These are phyloP conservation scores for Acanthamoeba triangularis DNA, from an alignment of 208 protist genomes.

Conservation along the genomic window DNA sequence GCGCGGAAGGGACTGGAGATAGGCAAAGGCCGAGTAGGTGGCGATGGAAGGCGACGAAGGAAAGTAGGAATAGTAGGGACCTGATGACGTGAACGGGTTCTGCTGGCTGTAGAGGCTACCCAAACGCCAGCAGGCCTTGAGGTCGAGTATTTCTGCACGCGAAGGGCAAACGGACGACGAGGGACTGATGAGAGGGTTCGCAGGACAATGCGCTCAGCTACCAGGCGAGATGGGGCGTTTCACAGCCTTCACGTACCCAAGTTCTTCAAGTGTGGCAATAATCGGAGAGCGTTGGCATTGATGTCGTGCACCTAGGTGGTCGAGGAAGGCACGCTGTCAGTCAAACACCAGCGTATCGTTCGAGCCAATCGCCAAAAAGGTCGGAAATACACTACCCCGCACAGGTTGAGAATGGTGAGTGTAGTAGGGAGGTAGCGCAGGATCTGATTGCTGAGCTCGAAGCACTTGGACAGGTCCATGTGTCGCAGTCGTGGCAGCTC, in stretches of 20 bases:
- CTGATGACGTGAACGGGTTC: constrained; percentile 39
- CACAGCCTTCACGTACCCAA: neutral
- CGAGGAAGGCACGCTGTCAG: neutral
- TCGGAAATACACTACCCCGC: neutral
- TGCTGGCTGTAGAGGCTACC: constrained; percentile 23
- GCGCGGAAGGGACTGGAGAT: constrained; percentile 15
- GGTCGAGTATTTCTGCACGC: constrained; percentile 1
- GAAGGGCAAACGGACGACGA: neutral
- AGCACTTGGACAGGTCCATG: constrained; percentile 27
- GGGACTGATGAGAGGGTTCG: neutral
- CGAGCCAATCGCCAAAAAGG: neutral
- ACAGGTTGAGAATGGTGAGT: constrained; percentile 42
- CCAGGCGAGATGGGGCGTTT: neutral
- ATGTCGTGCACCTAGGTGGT: neutral
- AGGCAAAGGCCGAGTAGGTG: constrained; percentile 17
- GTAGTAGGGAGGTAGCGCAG: neutral
- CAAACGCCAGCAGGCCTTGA: constrained; percentile 7
- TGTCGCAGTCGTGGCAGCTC: constrained; percentile 18
- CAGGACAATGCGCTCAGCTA: too few species aligned
- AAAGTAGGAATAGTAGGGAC: constrained; percentile 48
- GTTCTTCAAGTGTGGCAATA: constrained; percentile 2
- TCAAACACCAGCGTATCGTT: neutral
- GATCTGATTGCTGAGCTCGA: constrained; percentile 30
- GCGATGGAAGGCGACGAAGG: neutral
- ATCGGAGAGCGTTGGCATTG: constrained; percentile 6